Evolutionary conservation across 768 basidiomycete species (phyloP), one percentile per base, ranked within the genome.

Genomic region (Hysterangium stoloniferum): DNA sequence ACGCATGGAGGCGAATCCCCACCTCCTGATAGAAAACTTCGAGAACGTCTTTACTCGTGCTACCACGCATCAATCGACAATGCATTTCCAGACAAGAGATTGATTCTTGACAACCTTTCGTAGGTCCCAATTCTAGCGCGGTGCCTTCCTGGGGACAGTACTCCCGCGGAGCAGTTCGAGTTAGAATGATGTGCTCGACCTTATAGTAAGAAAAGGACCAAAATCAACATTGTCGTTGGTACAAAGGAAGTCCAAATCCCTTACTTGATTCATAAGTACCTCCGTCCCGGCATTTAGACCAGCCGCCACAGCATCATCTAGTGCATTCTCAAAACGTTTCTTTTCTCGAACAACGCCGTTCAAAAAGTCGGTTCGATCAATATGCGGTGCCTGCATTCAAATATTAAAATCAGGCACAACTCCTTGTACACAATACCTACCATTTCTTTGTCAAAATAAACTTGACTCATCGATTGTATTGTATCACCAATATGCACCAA

Each of bases 1-100:
- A 92, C 91, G 74, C 79, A 57, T 90, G 82, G 8, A 93, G 64
- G 32, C 96, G 81, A 52, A 96, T 83, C 4, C 95, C 95, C 40
- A 99, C 87, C 66, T 99, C 96, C 66, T 94, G 89, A 64, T 97
- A 91, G 66, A 99, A 98, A 3, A 99, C 95, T 61, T 98, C 96
- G 29, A 99, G 69, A 3, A 98, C 93, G 58, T 98, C 95, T 64
- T 90, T 87, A 62, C 86, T 94, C 42, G 95, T 95, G 56, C 88
- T 96, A 0, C 94, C 95, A 56, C 85, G 86, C 44, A 99, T 68
- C 42, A 98, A 73, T 56, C 84, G 85, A 61, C 94, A 95, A 64
- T 99, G 96, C 70, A 76, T 81, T 62, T 91, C 82, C 25, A 99
- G 71, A 61, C 91, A 96, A 52, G 75, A 77, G 57, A 97, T 91